Evolutionary conservation across 345 rosid species (phyloP), one percentile per base, ranked within the genome.

Genomic region (Iberis pinnata): DNA sequence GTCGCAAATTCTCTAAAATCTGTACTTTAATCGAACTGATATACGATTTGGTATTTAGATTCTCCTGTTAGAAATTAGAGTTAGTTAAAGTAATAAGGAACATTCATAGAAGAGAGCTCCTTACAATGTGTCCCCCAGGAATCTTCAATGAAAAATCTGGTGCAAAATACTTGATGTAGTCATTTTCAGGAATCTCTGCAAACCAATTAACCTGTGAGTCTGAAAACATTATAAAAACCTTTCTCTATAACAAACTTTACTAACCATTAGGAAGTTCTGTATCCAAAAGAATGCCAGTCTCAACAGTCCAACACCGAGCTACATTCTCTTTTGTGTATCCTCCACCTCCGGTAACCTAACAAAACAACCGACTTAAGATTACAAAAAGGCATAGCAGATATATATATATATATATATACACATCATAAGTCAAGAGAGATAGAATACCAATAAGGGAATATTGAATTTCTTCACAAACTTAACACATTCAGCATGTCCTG

Each of bases 311-410:
- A 71, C 98, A 92, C 48, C 97, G 78, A 65, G 98, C 98, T 31
- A 92, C 98, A 69, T 92, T 92, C 77, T 88, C 95, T 60, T 92
- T 92, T 18, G 97, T 92, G 60, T 92, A 92, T 58, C 98, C 97
- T 44, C 97, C 98, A 60, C 98, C 97, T 60, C 98, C 98, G 10
- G 98, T 88, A 58, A 92, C 98, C 98, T 92, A 74, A 43, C 40
- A 49, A 29, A 40, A 39, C 19, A 51, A 43, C 26, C 25, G 0
- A 22, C 25, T 22, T 22, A 3, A 6, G 25, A 22, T 22, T 4
- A 25, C 4, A 22, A 25, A 9, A 33, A 14, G 18, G 56, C 22
- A 12, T 9, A 18, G 7, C 16, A 58, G 17, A 15, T 45, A 24
- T n/a, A n/a, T n/a, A n/a, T n/a, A n/a, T n/a, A n/a, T n/a, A n/a